Base-by-base conservation (phyloP, 768 basidiomycete genomes). In the Calvatia gigantea region DNA sequence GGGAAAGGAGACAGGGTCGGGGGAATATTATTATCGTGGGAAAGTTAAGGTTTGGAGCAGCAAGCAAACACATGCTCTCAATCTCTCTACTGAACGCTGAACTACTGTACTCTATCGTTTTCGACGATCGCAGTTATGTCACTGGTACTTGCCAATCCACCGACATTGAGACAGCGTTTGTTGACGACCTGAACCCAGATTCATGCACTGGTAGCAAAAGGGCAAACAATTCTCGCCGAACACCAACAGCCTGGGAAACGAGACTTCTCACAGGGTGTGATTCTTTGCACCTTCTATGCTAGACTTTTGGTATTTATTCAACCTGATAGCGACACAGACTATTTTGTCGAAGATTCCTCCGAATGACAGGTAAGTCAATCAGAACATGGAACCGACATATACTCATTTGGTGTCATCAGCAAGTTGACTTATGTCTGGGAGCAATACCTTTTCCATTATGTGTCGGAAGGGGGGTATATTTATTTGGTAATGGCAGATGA, bases 401-500 rank as follows among this genome's bases (percentile, higher is more conserved):
- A 21, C 41, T 57, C 54, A 62, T 60, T 32, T 50, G 45, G 31
- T 25, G 52, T 48, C 51, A 66, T 74, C 68, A 88, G 86, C 74
- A 89, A 89, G 70, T 75, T 87, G 54, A 86, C 86, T 54, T 92
- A 94, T 78, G 90, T 88, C 55, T 93, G 91, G 91, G 91, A 92
- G 64, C 87, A 94, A 72, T 95, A 89, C 65, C 78, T 95, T 8
- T 95, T 98, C 65, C 94, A 98, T 72, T 97, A 98, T 70, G 80
- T 96, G 61, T 90, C 91, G 4, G 91, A 93, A 60, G 86, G 85
- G 15, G 92, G 92, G 0, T 85, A 91, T 67, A 86, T 86, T 33
- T 95, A 89, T 69, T 81, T 98, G 21, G 91, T 94, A 52, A 94
- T 99, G 86, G 92, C 93, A 4, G 94, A 98, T 67, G 95, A 98